Percentiles rank a stretch among this genome's conserved stretches.
Evolutionary conservation across 192 early-diverging fungal genomes (phyloP).

Genomic region (Umbelopsis sp.): DNA sequence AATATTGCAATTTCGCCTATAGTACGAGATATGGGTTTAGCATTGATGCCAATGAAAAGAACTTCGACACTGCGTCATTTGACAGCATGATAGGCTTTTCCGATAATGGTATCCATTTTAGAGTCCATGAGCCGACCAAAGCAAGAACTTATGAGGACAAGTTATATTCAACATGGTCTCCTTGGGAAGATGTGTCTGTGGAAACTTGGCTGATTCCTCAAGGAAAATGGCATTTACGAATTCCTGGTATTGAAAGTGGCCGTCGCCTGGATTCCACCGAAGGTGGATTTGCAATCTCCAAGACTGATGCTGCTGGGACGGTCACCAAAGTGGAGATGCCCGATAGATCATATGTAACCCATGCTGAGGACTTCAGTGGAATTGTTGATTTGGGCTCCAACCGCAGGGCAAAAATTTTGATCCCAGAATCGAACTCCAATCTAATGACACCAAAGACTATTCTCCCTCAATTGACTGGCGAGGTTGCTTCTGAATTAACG

Average conservation of each 20-base stretch:
- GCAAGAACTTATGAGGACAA: slow-evolving; percentile 14
- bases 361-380: slow-evolving; percentile 17
- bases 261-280: slow-evolving; percentile 3
- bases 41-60: not conserved
- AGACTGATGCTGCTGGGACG: not conserved
- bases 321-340: not conserved
- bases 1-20: slow-evolving; percentile 25
- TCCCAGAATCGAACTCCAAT: slow-evolving; percentile 20
- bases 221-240: slow-evolving; percentile 15
- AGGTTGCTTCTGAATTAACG: not conserved
- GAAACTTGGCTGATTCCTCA: slow-evolving; percentile 16
- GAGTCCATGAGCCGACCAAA: not conserved
- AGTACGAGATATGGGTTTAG: slow-evolving; percentile 22
- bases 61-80: not conserved
- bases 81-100: slow-evolving; percentile 27
- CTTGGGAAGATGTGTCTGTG: slow-evolving; percentile 2
- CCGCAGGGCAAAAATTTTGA: not conserved
- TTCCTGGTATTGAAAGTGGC: not conserved
- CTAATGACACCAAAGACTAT: slow-evolving; percentile 12
- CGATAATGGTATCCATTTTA: slow-evolving; percentile 4
- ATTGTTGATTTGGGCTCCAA: slow-evolving; percentile 14
- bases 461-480: slow-evolving; percentile 4
- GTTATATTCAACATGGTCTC: not conserved
- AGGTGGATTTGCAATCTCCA: slow-evolving; percentile 23
- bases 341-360: not conserved